These are phyloP conservation scores for Ogataea angusta DNA, from an alignment of 805 yeast species.

Conservation along the genomic window DNA sequence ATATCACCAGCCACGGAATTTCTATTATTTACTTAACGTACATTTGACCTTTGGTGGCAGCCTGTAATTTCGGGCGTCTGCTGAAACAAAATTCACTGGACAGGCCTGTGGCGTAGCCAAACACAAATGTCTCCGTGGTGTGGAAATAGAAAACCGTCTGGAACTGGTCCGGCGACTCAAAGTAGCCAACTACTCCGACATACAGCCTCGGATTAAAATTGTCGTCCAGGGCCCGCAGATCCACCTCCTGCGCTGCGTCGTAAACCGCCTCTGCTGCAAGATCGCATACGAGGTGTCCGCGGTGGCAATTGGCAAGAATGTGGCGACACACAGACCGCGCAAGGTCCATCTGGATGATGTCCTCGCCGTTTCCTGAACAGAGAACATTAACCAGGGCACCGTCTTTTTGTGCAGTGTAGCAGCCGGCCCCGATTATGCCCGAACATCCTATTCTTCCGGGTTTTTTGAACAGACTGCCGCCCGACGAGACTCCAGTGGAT, in stretches of 20 bases:
- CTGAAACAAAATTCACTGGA: constrained; percentile 11
- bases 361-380: constrained; percentile 60
- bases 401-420: constrained; percentile 23
- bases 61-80: constrained; percentile 8
- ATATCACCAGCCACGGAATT: background rate
- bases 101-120: constrained; percentile 12
- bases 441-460: constrained; percentile 56
- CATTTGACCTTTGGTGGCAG: constrained; percentile 8
- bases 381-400: constrained; percentile 25
- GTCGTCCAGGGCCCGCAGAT: constrained; percentile 22
- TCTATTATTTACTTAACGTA: constrained; percentile 1
- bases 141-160: constrained; percentile 23
- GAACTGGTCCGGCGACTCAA: constrained; percentile 9
- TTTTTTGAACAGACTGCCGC: constrained; percentile 49
- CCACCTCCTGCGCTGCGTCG: constrained; percentile 8
- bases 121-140: constrained; percentile 27
- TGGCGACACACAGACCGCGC: constrained; percentile 32
- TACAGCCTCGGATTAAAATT: constrained; percentile 14
- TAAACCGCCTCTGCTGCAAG: constrained; percentile 18
- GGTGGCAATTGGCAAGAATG: constrained; percentile 6
- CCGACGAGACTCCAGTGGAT: constrained; percentile 43
- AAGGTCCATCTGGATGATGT: constrained; percentile 43
- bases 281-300: constrained; percentile 15
- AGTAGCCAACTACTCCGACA: constrained; percentile 27
- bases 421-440: constrained; percentile 46